Base-by-base conservation (phyloP, 2,329 filamentous ascomycete species). In the Hypoxylon sp. region DNA sequence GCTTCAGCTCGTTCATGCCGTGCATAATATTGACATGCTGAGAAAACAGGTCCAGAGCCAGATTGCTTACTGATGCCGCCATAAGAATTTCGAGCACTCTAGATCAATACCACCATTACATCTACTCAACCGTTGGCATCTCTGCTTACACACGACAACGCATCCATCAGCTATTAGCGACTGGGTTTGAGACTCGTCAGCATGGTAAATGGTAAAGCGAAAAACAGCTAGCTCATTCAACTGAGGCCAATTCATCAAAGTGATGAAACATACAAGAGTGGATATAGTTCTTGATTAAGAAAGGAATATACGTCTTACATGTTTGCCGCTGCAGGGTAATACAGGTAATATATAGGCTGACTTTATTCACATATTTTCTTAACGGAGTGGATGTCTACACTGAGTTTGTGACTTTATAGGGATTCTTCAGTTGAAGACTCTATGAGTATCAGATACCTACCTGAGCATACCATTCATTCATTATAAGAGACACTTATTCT, bases 1-100 rank as follows among this genome's bases (percentile, higher is more conserved):
- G 25, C 32, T 59, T 59, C 56, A 59, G 56, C 46, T 59, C 14
- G 19, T 46, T 23, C 9, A 14, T 32, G 25, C 12, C 25, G 37
- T 45, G 46, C 46, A 45, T 59, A 46, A 29, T 46, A 52, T 51
- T 59, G 46, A 51, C 37, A 41, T 34, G 55, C 12, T 37, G 34
- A 30, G 29, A 9, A 41, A n/a, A n/a, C 21, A 21, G 9, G 23
- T 19, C 9, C 32, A 2, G 30, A 12, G 8, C 23, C 9, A 45
- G 23, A 12, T 23, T 43, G 41, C 55, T 51, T 25, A 59, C 55
- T 2, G 19, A 34, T 16, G 12, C 27, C 23, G 12, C 12, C 30
- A 19, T 27, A 51, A 43, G 29, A 8, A 14, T 59, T 12, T 27
- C 16, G 37, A 37, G 56, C 23, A 50, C 14, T 45, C 37, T 59